Evolutionary conservation across 2,329 filamentous ascomycete species (phyloP).

Genomic region (Celoporthe dispersa): DNA sequence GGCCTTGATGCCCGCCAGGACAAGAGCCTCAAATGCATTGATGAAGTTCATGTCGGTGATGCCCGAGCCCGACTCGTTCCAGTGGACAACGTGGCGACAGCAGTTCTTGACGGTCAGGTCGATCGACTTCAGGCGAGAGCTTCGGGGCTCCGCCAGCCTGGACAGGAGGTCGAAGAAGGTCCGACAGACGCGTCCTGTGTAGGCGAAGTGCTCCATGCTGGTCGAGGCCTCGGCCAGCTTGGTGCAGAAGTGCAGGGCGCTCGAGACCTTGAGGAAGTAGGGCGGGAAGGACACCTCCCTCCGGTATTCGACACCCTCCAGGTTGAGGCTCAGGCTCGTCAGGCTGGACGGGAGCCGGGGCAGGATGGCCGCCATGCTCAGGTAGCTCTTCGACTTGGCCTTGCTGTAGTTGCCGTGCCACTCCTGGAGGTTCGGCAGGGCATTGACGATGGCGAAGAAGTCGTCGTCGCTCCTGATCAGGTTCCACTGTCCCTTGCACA

Average conservation of each 20-base stretch:
- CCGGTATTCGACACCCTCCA: conserved; percentile 70
- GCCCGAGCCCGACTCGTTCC: conserved; percentile 68
- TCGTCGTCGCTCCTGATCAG: conserved; percentile 67
- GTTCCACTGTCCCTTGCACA: conserved; percentile 80
- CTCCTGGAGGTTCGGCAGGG: conserved; percentile 67
- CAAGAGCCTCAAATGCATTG: conserved; percentile 69
- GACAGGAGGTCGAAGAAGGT: conserved; percentile 67
- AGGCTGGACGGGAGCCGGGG: conserved; percentile 61
- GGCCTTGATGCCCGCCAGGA: conserved; percentile 65
- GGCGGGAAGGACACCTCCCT: conserved; percentile 64
- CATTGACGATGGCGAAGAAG: conserved; percentile 64
- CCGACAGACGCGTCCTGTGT: conserved; percentile 73
- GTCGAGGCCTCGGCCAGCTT: conserved; percentile 65
- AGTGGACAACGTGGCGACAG: conserved; percentile 61
- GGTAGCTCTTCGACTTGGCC: conserved; percentile 74
- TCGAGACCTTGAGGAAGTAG: conserved; percentile 64
- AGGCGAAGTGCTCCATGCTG: conserved; percentile 69
- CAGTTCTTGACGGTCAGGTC: conserved; percentile 77
- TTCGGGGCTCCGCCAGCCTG: conserved; percentile 51
- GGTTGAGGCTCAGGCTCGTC: conserved; percentile 66
- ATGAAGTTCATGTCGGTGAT: conserved; percentile 77
- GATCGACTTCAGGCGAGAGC: conserved; percentile 63
- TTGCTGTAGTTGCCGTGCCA: conserved; percentile 71
- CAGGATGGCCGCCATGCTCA: conserved; percentile 69
- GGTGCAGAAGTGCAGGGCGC: conserved; percentile 67